These are phyloP conservation scores for Fusarium tupiense DNA, from an alignment of 2,329 filamentous ascomycete genomes.

Conservation along the genomic window DNA sequence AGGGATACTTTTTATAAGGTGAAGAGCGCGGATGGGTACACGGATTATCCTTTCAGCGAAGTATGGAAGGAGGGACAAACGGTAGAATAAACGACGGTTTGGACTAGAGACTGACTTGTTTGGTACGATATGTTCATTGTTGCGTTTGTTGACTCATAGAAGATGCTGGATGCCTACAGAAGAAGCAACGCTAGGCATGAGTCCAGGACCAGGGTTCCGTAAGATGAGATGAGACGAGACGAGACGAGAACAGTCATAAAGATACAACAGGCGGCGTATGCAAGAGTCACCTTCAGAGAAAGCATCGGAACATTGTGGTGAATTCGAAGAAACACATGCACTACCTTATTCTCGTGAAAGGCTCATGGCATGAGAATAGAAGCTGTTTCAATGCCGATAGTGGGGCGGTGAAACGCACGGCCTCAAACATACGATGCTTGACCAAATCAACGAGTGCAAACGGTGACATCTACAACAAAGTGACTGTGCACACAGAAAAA, in stretches of 20 bases:
- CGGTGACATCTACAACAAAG: not conserved
- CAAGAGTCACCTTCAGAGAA: accelerated
- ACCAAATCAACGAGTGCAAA: not conserved
- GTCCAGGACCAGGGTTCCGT: not conserved
- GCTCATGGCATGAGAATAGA: not conserved
- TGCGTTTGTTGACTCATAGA: not conserved
- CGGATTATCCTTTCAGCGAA: constrained; percentile 38
- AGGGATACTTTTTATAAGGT: constrained; percentile 44
- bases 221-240: accelerated
- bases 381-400: not conserved
- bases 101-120: accelerated
- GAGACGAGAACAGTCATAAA: not conserved
- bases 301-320: accelerated
- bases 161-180: not conserved
- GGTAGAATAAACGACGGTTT: accelerated
- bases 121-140: accelerated
- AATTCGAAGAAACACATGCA: accelerated
- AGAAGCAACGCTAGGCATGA: not conserved
- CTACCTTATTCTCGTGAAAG: not conserved
- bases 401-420: not conserved
- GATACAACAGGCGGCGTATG: accelerated
- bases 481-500: not conserved
- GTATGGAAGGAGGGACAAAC: not conserved
- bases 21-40: constrained; percentile 33
- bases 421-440: not conserved